Base-by-base conservation (phyloP, 2,329 filamentous ascomycete genomes). In the Thelonectria rubi region DNA sequence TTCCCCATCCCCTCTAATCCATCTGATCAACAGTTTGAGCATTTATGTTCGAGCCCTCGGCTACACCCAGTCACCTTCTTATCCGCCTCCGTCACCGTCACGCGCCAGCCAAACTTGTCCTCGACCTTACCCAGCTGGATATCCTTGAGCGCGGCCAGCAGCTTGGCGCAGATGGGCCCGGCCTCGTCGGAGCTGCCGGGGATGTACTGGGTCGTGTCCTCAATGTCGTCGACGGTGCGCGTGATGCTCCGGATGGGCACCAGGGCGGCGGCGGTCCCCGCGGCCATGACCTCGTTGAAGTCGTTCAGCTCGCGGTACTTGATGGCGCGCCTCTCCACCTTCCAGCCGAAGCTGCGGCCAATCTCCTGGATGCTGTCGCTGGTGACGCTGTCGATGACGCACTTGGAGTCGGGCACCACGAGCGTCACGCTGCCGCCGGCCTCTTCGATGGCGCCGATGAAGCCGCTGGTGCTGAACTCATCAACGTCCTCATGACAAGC, bases 401-500 rank as follows among this genome's bases (percentile, higher is more conserved):
- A 93, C 72, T 88, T 89, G 72, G 91, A 94, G 77, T 96, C 91
- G 0, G 94, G 94, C n/a, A 95, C 89, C 5, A 95, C 88, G 3
- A 98, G 81, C 8, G 91, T 94, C 11, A 91, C 81, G 30, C 85
- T 82, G 3, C 83, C 10, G 26, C 2, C 26, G 2, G 7, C 86
- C 45, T 88, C 49, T 57, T 84, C 84, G 67, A 85, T 82, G 6
- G 92, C 90, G 3, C 93, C 95, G 66, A 98, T 91, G 77, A 99
- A 98, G 1, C 93, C 94, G 65, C 90, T 94, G 0, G 95, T 98
- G 68, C 91, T 95, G 75, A 98, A 99, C 83, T 99, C 94, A 73
- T 99, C 94, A 64, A 99, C 87, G 76, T 96, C 93, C 62, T 87
- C 90, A 69, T 94, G 86, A 10, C 87, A 91, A 73, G 89, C 88